Evolutionary conservation across 73 alveolate species (phyloP).

Genomic region (Breviolum minutum): DNA sequence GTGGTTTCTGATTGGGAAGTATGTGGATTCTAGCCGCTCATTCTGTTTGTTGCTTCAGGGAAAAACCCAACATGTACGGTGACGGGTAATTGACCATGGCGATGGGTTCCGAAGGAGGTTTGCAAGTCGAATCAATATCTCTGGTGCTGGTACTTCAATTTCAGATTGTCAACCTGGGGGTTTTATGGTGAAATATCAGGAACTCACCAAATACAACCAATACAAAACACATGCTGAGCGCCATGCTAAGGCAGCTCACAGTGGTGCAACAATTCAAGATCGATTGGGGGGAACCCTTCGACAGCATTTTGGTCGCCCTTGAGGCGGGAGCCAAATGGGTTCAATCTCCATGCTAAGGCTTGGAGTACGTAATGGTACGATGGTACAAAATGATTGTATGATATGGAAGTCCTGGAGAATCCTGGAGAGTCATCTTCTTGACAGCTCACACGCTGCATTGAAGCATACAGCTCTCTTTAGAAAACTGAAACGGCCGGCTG

Average conservation of each 20-base stretch:
- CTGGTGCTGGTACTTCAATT: too few species aligned
- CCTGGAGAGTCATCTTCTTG: not conserved
- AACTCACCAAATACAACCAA: not conserved
- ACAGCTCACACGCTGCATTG: not conserved
- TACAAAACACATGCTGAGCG: not conserved
- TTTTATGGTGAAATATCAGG: too few species aligned
- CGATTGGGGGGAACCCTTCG: slow-evolving; percentile 93
- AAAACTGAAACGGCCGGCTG: not conserved
- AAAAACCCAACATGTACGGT: too few species aligned
- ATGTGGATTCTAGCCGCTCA: too few species aligned
- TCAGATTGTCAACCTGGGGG: too few species aligned
- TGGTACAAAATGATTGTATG: not conserved
- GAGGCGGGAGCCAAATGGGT: not conserved
- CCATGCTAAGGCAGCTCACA: slow-evolving; percentile 57
- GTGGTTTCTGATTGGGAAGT: too few species aligned
- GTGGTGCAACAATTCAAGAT: slow-evolving; percentile 91
- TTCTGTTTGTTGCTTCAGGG: too few species aligned
- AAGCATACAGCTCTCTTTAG: not conserved
- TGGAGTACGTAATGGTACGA: too few species aligned
- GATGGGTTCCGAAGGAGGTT: too few species aligned
- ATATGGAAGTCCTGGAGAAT: not conserved
- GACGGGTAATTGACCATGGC: too few species aligned
- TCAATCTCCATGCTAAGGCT: too few species aligned
- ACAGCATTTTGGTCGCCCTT: slow-evolving; percentile 60
- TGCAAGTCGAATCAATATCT: too few species aligned